Evolutionary conservation across 169 alveolate species (phyloP).

Genomic region (Plasmodium knowlesi): DNA sequence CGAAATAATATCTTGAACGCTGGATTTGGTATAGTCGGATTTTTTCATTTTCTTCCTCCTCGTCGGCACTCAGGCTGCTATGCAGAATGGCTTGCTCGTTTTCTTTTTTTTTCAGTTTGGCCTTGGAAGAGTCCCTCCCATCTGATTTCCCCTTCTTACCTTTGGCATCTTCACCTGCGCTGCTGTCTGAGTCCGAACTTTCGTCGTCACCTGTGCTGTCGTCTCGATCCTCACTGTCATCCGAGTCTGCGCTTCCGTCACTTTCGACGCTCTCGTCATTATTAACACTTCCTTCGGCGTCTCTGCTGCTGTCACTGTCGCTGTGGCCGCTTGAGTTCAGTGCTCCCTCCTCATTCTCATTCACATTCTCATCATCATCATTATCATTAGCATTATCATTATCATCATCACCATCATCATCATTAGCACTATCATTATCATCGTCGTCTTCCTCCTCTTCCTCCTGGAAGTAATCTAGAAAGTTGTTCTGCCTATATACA

Average conservation of each 20-base stretch:
- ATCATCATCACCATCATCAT: conserved; percentile 77
- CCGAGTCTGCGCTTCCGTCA: conserved; percentile 64
- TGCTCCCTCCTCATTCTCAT: conserved; percentile 7
- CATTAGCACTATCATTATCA: neutral
- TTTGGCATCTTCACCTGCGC: neutral
- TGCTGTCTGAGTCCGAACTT: neutral
- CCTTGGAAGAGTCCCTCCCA: neutral
- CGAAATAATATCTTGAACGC: conserved; percentile 94
- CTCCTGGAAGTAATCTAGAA: conserved; percentile 69
- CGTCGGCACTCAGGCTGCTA: conserved; percentile 75
- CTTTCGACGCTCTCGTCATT: conserved; percentile 20
- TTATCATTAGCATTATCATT: too few relatives aligned
- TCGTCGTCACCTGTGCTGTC: conserved; percentile 25
- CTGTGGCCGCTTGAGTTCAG: neutral
- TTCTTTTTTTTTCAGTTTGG: neutral
- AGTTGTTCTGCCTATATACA: conserved; percentile 52
- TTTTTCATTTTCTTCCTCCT: conserved; percentile 71
- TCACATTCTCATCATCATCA: too few relatives aligned
- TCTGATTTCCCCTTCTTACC: neutral
- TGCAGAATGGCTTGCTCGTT: conserved; percentile 70
- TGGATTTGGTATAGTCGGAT: conserved; percentile 88
- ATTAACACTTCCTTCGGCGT: neutral
- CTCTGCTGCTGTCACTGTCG: neutral
- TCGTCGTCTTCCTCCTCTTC: conserved; percentile 38
- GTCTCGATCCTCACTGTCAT: conserved; percentile 64